Evolutionary conservation across 345 rosid species (phyloP).

Genomic region (Camelina sativa): DNA sequence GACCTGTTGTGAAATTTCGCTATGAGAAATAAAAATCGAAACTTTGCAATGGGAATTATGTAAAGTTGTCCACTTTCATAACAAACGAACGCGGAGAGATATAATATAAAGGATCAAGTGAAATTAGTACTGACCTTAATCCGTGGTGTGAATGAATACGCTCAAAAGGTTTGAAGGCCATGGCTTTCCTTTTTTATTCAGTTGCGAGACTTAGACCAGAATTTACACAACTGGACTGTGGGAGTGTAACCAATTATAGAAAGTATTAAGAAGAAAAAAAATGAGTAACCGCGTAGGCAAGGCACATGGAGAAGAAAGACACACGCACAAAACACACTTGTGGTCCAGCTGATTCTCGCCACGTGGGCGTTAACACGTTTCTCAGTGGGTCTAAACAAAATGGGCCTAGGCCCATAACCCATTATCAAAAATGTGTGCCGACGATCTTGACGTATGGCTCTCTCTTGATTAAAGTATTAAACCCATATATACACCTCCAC

Average conservation of each 20-base stretch:
- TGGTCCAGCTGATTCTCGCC: neutral
- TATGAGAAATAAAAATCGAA: neutral
- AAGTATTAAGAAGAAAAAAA: neutral
- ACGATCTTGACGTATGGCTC: neutral
- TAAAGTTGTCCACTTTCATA: neutral
- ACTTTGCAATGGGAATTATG: neutral
- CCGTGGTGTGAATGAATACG: neutral
- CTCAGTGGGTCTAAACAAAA: neutral
- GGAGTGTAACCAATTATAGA: neutral
- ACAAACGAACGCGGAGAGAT: neutral
- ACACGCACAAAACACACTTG: neutral
- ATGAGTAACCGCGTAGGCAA: neutral
- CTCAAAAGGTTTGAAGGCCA: neutral
- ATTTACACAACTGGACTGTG: neutral
- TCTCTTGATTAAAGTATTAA: neutral
- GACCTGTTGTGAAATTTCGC: neutral
- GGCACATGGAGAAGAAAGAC: neutral
- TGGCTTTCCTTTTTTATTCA: neutral
- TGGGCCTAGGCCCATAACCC: neutral
- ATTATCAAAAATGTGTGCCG: neutral
- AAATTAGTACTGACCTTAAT: neutral
- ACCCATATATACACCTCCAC: slow-evolving; percentile 17
- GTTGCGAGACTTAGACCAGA: neutral
- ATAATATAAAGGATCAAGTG: neutral
- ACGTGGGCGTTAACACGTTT: neutral